Percentiles rank a stretch among this genome's conserved stretches.
phyloP scores from a whole-genome alignment of 208 protist genomes.

The Trypanosoma boissoni region DNA sequence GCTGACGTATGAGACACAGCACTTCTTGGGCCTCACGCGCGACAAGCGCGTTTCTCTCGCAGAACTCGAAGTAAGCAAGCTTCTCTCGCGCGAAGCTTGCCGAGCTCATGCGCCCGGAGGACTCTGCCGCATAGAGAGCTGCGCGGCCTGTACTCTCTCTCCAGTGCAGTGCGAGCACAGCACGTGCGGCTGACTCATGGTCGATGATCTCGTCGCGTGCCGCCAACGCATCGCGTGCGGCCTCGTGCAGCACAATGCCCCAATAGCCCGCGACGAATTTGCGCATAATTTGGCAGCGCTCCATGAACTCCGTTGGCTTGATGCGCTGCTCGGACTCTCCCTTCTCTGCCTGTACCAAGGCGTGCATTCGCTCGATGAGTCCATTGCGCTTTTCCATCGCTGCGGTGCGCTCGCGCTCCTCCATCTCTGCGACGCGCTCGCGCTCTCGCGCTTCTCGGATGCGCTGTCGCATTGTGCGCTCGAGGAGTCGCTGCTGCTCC shows the following conservation, averaged over 20 bases:
- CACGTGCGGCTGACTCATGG: not conserved
- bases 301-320: conserved; percentile 49
- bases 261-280: conserved; percentile 13
- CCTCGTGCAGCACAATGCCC: conserved; percentile 7
- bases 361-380: conserved; percentile 14
- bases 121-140: conserved; percentile 25
- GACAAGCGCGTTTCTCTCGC: no score
- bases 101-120: no score
- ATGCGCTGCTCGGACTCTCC: conserved; percentile 64
- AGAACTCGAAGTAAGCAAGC: no score
- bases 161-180: not conserved
- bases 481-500: conserved; percentile 31
- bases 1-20: conserved; percentile 16
- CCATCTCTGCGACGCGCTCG: conserved; percentile 13
- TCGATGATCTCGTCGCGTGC: conserved; percentile 16
- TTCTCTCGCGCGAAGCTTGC: no score
- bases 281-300: conserved; percentile 44
- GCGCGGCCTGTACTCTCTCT: not conserved
- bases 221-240: conserved; percentile 10
- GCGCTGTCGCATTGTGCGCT: conserved; percentile 25
- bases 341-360: conserved; percentile 36
- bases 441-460: conserved; percentile 16
- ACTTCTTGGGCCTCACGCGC: no score
- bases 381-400: no score
- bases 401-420: no score